A percentile compares a stretch with the other conserved stretches of the same genome.
Evolutionary conservation across 352 stramenopile genomes (phyloP).

Genomic region (Albugo laibachii): DNA sequence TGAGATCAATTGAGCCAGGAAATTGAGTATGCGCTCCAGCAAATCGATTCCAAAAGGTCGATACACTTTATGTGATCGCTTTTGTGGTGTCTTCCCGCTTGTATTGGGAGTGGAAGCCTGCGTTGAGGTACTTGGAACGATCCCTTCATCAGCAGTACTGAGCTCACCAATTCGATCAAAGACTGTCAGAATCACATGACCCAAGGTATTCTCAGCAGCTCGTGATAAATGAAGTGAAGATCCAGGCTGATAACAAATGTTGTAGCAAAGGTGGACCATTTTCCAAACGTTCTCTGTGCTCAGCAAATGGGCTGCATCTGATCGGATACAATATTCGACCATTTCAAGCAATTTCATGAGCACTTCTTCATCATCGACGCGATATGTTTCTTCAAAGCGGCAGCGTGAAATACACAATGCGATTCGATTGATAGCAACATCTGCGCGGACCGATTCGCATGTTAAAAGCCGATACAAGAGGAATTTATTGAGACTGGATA

Average conservation of each 20-base stretch:
- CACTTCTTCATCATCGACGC: conserved; percentile 81
- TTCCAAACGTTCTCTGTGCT: conserved; percentile 85
- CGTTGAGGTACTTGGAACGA: background rate
- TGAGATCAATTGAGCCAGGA: conserved; percentile 87
- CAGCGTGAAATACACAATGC: conserved; percentile 84
- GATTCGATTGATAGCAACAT: conserved; percentile 87
- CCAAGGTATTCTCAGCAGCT: conserved; percentile 90
- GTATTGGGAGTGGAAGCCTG: background rate
- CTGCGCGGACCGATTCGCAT: conserved; percentile 62
- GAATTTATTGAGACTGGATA: conserved; percentile 97
- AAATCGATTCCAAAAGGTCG: conserved; percentile 73
- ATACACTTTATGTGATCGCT: conserved; percentile 1
- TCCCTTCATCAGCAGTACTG: conserved; percentile 10
- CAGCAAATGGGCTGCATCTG: conserved; percentile 80
- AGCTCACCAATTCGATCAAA: conserved; percentile 83
- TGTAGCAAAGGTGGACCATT: conserved; percentile 92
- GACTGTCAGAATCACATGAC: conserved; percentile 92
- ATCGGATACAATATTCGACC: conserved; percentile 88
- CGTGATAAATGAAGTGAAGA: conserved; percentile 83
- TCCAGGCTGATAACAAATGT: conserved; percentile 81
- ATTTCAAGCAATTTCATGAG: conserved; percentile 94
- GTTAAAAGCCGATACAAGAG: conserved; percentile 95
- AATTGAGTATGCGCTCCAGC: conserved; percentile 86
- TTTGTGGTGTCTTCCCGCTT: background rate
- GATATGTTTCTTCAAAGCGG: conserved; percentile 90